These are phyloP conservation scores for Osmanthus fragrans DNA, from an alignment of 257 asterid species.

Conservation along the genomic window DNA sequence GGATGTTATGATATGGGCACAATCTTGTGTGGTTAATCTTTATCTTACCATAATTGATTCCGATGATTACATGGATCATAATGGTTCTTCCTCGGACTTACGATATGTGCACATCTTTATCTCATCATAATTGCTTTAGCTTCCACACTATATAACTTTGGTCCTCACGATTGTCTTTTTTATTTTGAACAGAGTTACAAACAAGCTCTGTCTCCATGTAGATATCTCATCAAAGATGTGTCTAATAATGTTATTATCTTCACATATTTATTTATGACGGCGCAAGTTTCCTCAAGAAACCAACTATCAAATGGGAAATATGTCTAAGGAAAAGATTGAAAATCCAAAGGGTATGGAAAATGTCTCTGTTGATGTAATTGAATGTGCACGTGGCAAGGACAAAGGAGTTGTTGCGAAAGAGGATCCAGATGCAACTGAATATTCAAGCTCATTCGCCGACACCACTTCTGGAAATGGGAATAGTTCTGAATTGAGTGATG, in stretches of 20 bases:
- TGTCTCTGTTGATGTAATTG: slow-evolving; percentile 51
- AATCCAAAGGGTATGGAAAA: slow-evolving; percentile 35
- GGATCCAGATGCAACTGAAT: slow-evolving; percentile 84
- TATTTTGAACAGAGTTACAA: not conserved
- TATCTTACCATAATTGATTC: too few relatives aligned
- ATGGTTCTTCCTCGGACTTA: too few relatives aligned
- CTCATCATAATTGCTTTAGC: not conserved
- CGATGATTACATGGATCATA: too few relatives aligned
- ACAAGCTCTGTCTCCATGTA: not conserved
- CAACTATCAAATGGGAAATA: slow-evolving; percentile 21
- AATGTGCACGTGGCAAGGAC: slow-evolving; percentile 46
- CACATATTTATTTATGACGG: slow-evolving; percentile 18
- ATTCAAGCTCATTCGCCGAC: slow-evolving; percentile 84
- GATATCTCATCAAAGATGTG: not conserved
- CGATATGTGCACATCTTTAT: not conserved
- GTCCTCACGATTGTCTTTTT: not conserved
- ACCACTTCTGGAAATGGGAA: slow-evolving; percentile 62
- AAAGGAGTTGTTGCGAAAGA: slow-evolving; percentile 52
- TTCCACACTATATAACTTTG: not conserved
- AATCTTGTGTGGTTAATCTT: not conserved
- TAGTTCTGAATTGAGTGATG: slow-evolving; percentile 67
- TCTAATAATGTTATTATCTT: not conserved
- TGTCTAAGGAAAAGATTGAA: slow-evolving; percentile 41
- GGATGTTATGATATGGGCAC: not conserved
- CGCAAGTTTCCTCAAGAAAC: slow-evolving; percentile 15